Conservation (phyloP, 2,329 filamentous ascomycete species). For the Apiospora saccharicola region DNA sequence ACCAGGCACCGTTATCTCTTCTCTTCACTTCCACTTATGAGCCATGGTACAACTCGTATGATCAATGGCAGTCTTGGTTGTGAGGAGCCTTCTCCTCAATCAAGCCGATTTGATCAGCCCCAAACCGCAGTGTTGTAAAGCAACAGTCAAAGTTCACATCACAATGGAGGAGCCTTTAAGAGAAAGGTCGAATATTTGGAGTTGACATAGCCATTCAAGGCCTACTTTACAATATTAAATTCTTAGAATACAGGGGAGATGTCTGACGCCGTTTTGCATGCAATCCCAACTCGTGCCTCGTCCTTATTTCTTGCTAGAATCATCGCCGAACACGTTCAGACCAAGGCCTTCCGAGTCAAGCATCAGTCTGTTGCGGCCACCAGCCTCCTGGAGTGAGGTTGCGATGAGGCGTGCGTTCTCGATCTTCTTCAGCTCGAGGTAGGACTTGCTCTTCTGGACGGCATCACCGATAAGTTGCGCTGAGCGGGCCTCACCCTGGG, state of each 20-base stretch:
- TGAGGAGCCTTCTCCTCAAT: background rate
- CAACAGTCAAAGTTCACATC: background rate
- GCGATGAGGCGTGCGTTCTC: conserved; percentile 95
- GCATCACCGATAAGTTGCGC: conserved; percentile 98
- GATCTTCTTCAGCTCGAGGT: conserved; percentile 96
- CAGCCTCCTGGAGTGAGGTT: conserved; percentile 82
- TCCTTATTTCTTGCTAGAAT: conserved; percentile 56
- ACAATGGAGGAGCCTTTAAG: background rate
- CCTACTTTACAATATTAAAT: conserved; percentile 40
- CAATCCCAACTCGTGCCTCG: conserved; percentile 26
- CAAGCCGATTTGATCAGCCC: background rate
- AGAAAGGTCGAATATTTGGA: background rate
- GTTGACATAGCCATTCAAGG: background rate
- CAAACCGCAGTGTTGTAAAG: background rate
- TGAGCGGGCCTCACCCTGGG: conserved; percentile 97
- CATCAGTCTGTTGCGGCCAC: conserved; percentile 91
- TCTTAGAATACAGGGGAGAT: conserved; percentile 49
- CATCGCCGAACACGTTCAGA: conserved; percentile 75
- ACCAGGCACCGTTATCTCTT: background rate
- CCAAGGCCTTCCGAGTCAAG: conserved; percentile 91
- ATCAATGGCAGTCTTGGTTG: background rate
- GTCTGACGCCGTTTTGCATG: conserved; percentile 30
- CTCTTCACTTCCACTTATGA: background rate
- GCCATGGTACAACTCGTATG: no score
- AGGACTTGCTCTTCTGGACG: conserved; percentile 99